Base-by-base conservation (phyloP, 768 basidiomycete genomes). In the Boletus pseudo-olivaceus region DNA sequence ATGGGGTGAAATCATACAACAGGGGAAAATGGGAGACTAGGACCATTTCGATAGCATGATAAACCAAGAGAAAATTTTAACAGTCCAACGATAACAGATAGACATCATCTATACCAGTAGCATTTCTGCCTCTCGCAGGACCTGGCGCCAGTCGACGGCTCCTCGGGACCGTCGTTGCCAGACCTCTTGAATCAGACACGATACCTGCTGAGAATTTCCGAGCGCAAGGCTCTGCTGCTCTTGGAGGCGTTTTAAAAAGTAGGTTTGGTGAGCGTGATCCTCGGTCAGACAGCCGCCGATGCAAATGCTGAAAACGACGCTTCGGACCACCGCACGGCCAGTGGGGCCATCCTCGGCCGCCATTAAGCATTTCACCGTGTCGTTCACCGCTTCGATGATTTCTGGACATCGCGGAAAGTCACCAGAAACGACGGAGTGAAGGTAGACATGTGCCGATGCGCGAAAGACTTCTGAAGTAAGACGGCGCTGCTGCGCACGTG, bases 281-380 rank as follows among this genome's bases (percentile, higher is more conserved):
- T 84, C 82, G 56, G 86, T 83, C 48, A 91, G 77, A 58, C 79
- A 83, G 1, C 88, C 88, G 56, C 82, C 82, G 48, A 93, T 78
- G 63, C 85, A 90, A 54, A 89, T 83, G 42, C 82, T 80, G 62
- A 91, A 90, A 60, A 91, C 87, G 27, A 88, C 89, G 71, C 85
- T 88, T 37, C 88, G 77, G 53, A 90, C 79, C 27, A 91, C 85
- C 14, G 79, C 76, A 40, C 78, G 76, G 44, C 77, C 72, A 39
- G 75, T 71, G 41, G 60, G 67, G n/a, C 59, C 60, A 60, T 72
- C 67, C 62, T 61, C 66, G 55, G 78, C 75, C 15, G 54, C 61
- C 60, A 58, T 67, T 52, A 87, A 72, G 55, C 78, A 75, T 5
- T 62, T 55, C 66, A 87, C 76, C 41, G 81, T 81, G 20, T 84